These are phyloP conservation scores for Cucumis sativus DNA, from an alignment of 306 rosid species.

Conservation along the genomic window Cucumber_9930_V3 NC_026661.2:20354001-20354500, in stretches of 20 bases:
- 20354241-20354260: slow-evolving; percentile 16
- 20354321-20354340: slow-evolving; percentile 5
- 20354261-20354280: slow-evolving; percentile 18
- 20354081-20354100: slow-evolving; percentile 7
- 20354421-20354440: slow-evolving; percentile 13
- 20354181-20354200: slow-evolving; percentile 19
- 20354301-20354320: slow-evolving; percentile 10
- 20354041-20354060: slow-evolving; percentile 14
- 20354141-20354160: slow-evolving; percentile 17
- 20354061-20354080: slow-evolving; percentile 20
- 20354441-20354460: slow-evolving; percentile 10
- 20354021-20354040: slow-evolving; percentile 22
- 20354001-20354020: slow-evolving; percentile 28
- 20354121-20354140: slow-evolving; percentile 23
- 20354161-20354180: slow-evolving; percentile 18
- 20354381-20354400: slow-evolving; percentile 22
- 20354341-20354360: slow-evolving; percentile 9
- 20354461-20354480: slow-evolving; percentile 5
- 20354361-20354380: slow-evolving; percentile 20
- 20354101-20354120: slow-evolving; percentile 20
- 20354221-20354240: slow-evolving; percentile 27
- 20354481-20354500: background rate
- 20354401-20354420: slow-evolving; percentile 13
- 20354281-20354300: slow-evolving; percentile 12
- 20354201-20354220: slow-evolving; percentile 22